Conservation (phyloP, 805 yeast species). For the Cyberlindnera veronae region DNA sequence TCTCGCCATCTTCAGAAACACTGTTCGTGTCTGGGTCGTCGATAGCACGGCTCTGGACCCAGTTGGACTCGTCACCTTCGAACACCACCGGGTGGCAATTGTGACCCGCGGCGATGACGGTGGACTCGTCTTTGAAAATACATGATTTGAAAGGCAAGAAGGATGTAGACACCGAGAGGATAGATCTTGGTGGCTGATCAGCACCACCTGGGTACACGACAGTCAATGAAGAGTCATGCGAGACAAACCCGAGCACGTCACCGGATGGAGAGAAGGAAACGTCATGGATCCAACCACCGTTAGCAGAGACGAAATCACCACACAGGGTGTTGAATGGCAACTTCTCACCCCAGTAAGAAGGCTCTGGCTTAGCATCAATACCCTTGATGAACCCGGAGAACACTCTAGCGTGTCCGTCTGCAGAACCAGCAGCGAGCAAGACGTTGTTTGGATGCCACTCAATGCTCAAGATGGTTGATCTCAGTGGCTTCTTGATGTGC, state of each 20-base stretch:
- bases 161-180: constrained; percentile 56
- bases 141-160: constrained; percentile 79
- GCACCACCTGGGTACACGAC: constrained; percentile 74
- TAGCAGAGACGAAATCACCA: constrained; percentile 69
- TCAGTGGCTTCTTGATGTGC: constrained; percentile 93
- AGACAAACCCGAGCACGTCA: constrained; percentile 71
- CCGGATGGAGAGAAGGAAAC: constrained; percentile 82
- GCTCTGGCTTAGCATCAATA: constrained; percentile 75
- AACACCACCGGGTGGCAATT: constrained; percentile 88
- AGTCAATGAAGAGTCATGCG: constrained; percentile 83
- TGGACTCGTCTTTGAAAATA: constrained; percentile 61
- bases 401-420: constrained; percentile 90
- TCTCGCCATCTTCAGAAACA: constrained; percentile 48
- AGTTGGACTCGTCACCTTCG: constrained; percentile 57
- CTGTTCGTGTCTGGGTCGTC: constrained; percentile 54
- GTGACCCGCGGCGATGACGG: constrained; percentile 85
- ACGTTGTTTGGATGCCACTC: constrained; percentile 95
- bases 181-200: constrained; percentile 60
- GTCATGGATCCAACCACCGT: constrained; percentile 90
- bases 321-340: constrained; percentile 91
- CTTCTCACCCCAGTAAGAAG: constrained; percentile 90
- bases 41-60: constrained; percentile 53
- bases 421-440: constrained; percentile 82
- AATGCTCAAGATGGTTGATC: constrained; percentile 76
- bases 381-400: constrained; percentile 88